phyloP scores from a whole-genome alignment of 495 filamentous ascomycete genomes.

The Halenospora varia region DNA sequence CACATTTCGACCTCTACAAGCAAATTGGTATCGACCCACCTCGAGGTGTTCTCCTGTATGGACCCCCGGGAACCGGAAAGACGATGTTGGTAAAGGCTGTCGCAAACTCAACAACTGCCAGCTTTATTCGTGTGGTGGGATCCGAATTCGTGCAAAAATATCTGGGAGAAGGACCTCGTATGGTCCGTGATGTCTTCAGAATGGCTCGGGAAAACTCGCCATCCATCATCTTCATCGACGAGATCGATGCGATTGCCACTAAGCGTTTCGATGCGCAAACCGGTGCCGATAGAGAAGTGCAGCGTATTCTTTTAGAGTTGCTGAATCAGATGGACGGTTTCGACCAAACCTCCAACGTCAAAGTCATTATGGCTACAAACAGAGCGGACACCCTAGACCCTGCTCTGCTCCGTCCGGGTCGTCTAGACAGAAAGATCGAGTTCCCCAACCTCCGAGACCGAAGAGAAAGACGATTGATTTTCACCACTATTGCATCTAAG shows the following conservation, averaged over 20 bases:
- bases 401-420: slow-evolving; percentile 87
- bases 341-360: slow-evolving; percentile 97
- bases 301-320: slow-evolving; percentile 93
- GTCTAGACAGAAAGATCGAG: slow-evolving; percentile 97
- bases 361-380: slow-evolving; percentile 99
- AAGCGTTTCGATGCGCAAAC: slow-evolving; percentile 99
- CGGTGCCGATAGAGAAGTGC: slow-evolving; percentile 94
- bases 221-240: slow-evolving; percentile 98
- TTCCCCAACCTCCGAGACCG: slow-evolving; percentile 90
- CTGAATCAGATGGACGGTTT: slow-evolving; percentile 99
- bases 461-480: slow-evolving; percentile 91
- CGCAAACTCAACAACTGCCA: slow-evolving; percentile 95
- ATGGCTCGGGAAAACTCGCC: slow-evolving; percentile 99
- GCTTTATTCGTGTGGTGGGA: slow-evolving; percentile 96
- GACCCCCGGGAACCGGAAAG: slow-evolving; percentile 95
- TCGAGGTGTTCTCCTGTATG: slow-evolving; percentile 92
- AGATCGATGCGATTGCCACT: slow-evolving; percentile 97
- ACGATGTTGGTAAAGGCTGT: slow-evolving; percentile 99
- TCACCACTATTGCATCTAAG: slow-evolving; percentile 90
- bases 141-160: slow-evolving; percentile 99
- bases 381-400: slow-evolving; percentile 95
- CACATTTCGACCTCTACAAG: slow-evolving; percentile 96
- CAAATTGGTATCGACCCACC: slow-evolving; percentile 85
- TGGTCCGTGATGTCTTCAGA: slow-evolving; percentile 98
- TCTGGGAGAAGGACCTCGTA: slow-evolving; percentile 92